Evolutionary conservation across 2,329 filamentous ascomycete genomes (phyloP), one percentile per base, ranked within the genome.

Genomic region (Cercospora beticola): DNA sequence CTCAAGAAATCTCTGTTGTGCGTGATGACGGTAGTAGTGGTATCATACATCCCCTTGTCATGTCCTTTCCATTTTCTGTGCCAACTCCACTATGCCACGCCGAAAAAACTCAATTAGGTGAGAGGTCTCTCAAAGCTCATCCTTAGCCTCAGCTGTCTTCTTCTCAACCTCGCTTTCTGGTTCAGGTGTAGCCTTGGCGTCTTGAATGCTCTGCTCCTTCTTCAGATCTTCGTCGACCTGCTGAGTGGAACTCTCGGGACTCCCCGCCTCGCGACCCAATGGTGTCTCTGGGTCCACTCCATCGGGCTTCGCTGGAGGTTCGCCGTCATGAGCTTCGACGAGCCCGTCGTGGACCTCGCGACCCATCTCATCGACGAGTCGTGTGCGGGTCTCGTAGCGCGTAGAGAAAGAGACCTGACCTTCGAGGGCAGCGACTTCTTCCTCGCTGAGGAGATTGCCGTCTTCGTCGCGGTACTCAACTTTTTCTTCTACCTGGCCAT

Each of bases 401-500:
- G 95, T 98, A 83, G 96, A 90, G 83, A 99, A 97, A 76, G 93
- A 92, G 68, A 98, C 94, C 81, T 97, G 96, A 76, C 94, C 95
- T 79, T 94, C 88, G 33, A 99, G 87, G 21, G 87, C 88, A 76
- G 91, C 88, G 68, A 99, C 93, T 78, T 97, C 88, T 76, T 93
- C 91, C 65, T 91, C 88, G 76, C 94, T 84, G 33, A 99, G 87
- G 33, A 98, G 80, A 77, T 97, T 97, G 73, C 95, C 95, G 74
- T 97, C 86, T 80, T 97, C 92, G 79, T 98, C 95, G 64, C 95
- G 91, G 82, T 97, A 99, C 82, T 98, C 95, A 58, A 98, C 84
- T 74, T 90, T 90, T 82, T 97, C 92, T 81, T 97, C 92, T 74
- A 84, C 31, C 30, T 62, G 33, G 3, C 62, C 62, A 64, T 46